Evolutionary conservation across 164 flowering plant genomes (phyloP), one percentile per base, ranked within the genome.

Genomic region (Litsea cubeba): DNA sequence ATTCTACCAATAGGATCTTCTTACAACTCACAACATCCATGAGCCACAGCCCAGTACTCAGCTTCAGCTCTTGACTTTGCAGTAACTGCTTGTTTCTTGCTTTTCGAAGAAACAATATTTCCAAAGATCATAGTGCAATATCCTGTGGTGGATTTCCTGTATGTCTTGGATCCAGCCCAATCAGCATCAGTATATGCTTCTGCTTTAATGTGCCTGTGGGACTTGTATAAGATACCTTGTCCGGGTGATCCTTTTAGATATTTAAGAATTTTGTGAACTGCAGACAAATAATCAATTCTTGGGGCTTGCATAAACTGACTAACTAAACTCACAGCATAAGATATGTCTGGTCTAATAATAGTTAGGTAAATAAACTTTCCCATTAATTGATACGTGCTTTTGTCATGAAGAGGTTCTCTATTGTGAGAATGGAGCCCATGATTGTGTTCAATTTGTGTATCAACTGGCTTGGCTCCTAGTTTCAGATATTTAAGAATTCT

Each of bases 301-400:
- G 69, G 69, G 3, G 28, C 28, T 11, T 25, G 69, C 69, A 66
- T 66, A 66, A 25, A 66, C 15, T 66, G 30, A 66, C 28, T 66
- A 25, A 65, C 69, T 15, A 25, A 24, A 25, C 30, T 66, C 28
- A 66, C 46, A 66, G 20, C 69, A 66, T 28, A 66, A 25, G 40
- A 25, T 22, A 66, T 66, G 35, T 66, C 35, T 24, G 69, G 32
- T 12, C 15, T 22, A 25, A 28, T 66, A 30, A 66, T 30, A 25
- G 32, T 66, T 25, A 66, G 26, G 26, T 66, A 24, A 28, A 28
- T 66, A 14, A 66, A 25, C 28, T 66, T 66, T 22, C 69, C 15
- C 11, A 66, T n/a, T 7, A 30, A 25, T 25, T 5, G 17, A 24
- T 65, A 66, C 1, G 46, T 8, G 8, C 46, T 40, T 40, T 40